Evolutionary conservation across 768 basidiomycete genomes (phyloP).

Genomic region (Crassisporium funariophilum): DNA sequence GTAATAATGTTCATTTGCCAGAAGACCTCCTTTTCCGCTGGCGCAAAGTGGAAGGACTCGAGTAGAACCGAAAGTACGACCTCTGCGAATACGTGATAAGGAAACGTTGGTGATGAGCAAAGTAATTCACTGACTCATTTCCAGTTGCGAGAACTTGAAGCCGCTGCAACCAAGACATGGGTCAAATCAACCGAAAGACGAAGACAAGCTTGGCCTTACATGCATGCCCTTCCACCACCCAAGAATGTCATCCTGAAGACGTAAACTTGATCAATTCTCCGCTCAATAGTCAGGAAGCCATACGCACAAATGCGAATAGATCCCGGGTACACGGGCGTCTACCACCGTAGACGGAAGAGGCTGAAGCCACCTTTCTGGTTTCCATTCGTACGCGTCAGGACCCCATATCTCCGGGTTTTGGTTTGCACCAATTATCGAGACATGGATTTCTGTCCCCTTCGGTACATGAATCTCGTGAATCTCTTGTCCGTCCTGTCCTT

Average conservation of each 20-base stretch:
- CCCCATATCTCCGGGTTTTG: conserved; percentile 46
- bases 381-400: conserved; percentile 47
- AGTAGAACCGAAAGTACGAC: conserved; percentile 30
- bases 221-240: conserved; percentile 47
- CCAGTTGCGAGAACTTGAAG: conserved; percentile 27
- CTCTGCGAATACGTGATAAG: conserved; percentile 21
- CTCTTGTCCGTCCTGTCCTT: conserved; percentile 23
- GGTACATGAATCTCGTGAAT: conserved; percentile 36
- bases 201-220: no score
- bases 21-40: conserved; percentile 27
- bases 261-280: not conserved
- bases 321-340: conserved; percentile 41
- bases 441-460: conserved; percentile 33
- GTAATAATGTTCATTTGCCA: conserved; percentile 31
- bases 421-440: conserved; percentile 39
- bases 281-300: not conserved
- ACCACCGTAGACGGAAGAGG: conserved; percentile 25
- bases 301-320: conserved; percentile 43
- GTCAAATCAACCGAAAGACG: no score
- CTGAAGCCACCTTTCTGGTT: conserved; percentile 51
- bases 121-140: conserved; percentile 29
- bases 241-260: conserved; percentile 45
- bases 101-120: not conserved
- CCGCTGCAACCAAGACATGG: conserved; percentile 16
- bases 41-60: conserved; percentile 28